phyloP scores from a whole-genome alignment of 2,329 filamentous ascomycete genomes.

The Pseudocercospora cruenta region DNA sequence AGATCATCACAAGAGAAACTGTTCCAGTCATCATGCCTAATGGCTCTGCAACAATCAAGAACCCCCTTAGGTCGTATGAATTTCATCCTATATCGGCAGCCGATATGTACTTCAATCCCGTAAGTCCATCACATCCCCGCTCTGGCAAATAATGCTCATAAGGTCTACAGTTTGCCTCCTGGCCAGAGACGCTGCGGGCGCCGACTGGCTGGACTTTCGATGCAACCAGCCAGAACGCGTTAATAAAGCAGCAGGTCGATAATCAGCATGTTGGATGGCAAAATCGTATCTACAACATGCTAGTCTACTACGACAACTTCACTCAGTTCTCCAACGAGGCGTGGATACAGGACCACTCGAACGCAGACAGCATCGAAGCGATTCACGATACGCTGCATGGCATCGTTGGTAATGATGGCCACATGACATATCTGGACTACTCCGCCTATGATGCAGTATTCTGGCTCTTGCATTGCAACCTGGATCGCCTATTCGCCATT shows the following conservation, averaged over 20 bases:
- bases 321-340: constrained; percentile 71
- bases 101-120: constrained; percentile 63
- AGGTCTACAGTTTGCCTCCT: constrained; percentile 57
- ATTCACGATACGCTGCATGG: constrained; percentile 56
- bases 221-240: constrained; percentile 63
- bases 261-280: constrained; percentile 59
- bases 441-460: constrained; percentile 81
- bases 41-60: constrained; percentile 36
- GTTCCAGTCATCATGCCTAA: constrained; percentile 43
- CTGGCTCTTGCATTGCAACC: constrained; percentile 73
- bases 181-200: constrained; percentile 64
- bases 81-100: constrained; percentile 59
- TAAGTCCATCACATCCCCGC: constrained; percentile 43
- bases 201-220: constrained; percentile 47
- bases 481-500: constrained; percentile 74
- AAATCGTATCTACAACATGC: constrained; percentile 66
- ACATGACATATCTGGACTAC: constrained; percentile 70
- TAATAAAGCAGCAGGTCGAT: constrained; percentile 57
- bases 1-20: constrained; percentile 43
- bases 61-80: constrained; percentile 41
- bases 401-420: constrained; percentile 62
- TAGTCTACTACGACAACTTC: constrained; percentile 70
- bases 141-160: background rate
- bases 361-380: constrained; percentile 62
- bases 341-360: constrained; percentile 52